Evolutionary conservation across 2,329 filamentous ascomycete species (phyloP).

Genomic region (Scytalidium sp.): DNA sequence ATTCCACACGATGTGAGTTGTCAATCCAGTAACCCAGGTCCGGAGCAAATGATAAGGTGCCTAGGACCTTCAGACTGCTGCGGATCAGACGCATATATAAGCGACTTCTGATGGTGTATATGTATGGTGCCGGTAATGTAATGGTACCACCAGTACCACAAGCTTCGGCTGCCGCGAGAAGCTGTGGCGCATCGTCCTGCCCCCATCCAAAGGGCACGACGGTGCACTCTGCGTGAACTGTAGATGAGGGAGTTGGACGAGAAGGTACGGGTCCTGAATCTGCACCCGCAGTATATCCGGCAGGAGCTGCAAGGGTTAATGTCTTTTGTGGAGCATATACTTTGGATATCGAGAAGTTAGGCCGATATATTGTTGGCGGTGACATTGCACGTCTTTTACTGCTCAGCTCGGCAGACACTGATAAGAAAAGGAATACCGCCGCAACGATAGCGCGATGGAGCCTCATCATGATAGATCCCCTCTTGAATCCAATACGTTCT

Average conservation of each 20-base stretch:
- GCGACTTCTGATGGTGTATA: not conserved
- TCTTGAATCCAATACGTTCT: no score
- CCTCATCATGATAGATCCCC: no score
- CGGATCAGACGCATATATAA: not conserved
- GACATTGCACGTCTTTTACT: no score
- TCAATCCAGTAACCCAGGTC: slow-evolving; percentile 6
- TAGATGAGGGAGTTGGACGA: not conserved
- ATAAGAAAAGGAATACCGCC: no score
- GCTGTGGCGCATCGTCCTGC: not conserved
- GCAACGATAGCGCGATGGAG: no score
- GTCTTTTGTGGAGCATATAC: not conserved
- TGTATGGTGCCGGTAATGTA: slow-evolving; percentile 1
- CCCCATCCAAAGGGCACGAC: slow-evolving; percentile 1
- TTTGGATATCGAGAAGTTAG: not conserved
- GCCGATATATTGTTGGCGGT: not conserved
- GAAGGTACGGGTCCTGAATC: not conserved
- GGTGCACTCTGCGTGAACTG: not conserved
- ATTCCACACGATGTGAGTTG: slow-evolving; percentile 3
- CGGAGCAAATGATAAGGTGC: slow-evolving; percentile 4
- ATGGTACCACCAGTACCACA: slow-evolving; percentile 1
- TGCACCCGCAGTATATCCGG: not conserved
- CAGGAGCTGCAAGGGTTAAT: not conserved
- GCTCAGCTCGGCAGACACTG: no score
- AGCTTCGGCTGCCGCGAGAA: not conserved
- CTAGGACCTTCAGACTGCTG: not conserved